These are phyloP conservation scores for Noccaea caerulescens DNA, from an alignment of 345 rosid species.

Conservation along the genomic window DNA sequence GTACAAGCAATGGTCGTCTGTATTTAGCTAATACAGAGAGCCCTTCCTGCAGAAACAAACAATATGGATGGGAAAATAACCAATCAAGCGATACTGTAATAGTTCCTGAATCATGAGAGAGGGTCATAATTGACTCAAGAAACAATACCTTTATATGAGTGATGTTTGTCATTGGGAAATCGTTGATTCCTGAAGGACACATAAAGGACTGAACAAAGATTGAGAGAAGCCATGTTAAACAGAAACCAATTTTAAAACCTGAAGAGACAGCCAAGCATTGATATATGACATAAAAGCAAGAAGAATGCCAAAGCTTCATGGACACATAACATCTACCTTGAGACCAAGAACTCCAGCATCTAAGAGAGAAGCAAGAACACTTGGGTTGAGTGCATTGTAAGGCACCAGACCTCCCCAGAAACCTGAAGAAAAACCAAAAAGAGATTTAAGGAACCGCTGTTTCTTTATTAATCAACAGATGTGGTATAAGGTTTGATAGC, in stretches of 20 bases:
- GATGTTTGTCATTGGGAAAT: slow-evolving; percentile 91
- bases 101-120: neutral
- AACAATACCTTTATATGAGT: slow-evolving; percentile 79
- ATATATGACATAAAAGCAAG: neutral
- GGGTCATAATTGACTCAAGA: slow-evolving; percentile 3
- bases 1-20: slow-evolving; percentile 87
- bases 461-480: slow-evolving; percentile 24
- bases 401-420: slow-evolving; percentile 99
- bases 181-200: slow-evolving; percentile 97
- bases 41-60: slow-evolving; percentile 68
- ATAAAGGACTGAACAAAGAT: slow-evolving; percentile 76
- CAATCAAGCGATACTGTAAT: neutral
- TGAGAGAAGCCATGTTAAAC: slow-evolving; percentile 32
- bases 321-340: slow-evolving; percentile 59
- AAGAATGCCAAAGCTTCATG: neutral
- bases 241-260: neutral
- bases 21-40: slow-evolving; percentile 77
- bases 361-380: slow-evolving; percentile 70
- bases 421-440: slow-evolving; percentile 50
- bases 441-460: neutral
- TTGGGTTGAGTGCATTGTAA: slow-evolving; percentile 80
- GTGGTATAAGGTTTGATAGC: slow-evolving; percentile 26
- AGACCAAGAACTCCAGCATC: slow-evolving; percentile 89
- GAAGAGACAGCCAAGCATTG: neutral
- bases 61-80: neutral